Evolutionary conservation across 1,284 basidiomycete species (phyloP), one percentile per base, ranked within the genome.

Genomic region (Trametes sp.): DNA sequence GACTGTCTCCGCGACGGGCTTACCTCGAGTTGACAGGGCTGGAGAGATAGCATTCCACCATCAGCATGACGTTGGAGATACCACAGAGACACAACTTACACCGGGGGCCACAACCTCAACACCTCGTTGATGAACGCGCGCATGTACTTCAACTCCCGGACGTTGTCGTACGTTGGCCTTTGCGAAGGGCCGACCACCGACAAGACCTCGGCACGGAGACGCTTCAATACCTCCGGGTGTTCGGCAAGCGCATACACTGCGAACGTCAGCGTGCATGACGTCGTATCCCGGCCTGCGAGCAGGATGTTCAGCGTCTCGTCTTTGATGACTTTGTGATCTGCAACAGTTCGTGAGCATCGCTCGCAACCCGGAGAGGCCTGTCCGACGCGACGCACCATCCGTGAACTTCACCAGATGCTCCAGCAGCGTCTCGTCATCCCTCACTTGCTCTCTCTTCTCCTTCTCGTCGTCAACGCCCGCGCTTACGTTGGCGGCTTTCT

Each of bases 41-140:
- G 29, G 13, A 45, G 13, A 7, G 26, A 31, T n/a, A 35, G 23
- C 4, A 23, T 29, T 33, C 49, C 26, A 42, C 28, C 29, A 35
- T 21, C n/a, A 56, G 35, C 49, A 26, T 29, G n/a, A 7, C 14
- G 64, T 62, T n/a, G n/a, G n/a, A n/a, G n/a, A 28, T 16, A 28
- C 28, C 21, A 16, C 19, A 8, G 31, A 14, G 19, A 35, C 14
- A 11, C 33, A 42, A 38, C 42, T 23, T 74, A 86, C 80, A 88
- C 86, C 8, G 85, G 76, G 16, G 88, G 87, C 72, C 84, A 88
- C 23, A 90, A 73, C 24, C 87, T 77, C 57, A 88, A 72, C 1
- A 84, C 84, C 74, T 89, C 87, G 61, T 81, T 81, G 60, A 80
- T 76, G 36, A 80, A 73, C 9, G 80, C 80, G 14, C 79, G 72